Percentiles rank a stretch among this genome's conserved stretches.
Conservation (phyloP, 768 basidiomycete genomes). For the Phallus indusiatus region DNA sequence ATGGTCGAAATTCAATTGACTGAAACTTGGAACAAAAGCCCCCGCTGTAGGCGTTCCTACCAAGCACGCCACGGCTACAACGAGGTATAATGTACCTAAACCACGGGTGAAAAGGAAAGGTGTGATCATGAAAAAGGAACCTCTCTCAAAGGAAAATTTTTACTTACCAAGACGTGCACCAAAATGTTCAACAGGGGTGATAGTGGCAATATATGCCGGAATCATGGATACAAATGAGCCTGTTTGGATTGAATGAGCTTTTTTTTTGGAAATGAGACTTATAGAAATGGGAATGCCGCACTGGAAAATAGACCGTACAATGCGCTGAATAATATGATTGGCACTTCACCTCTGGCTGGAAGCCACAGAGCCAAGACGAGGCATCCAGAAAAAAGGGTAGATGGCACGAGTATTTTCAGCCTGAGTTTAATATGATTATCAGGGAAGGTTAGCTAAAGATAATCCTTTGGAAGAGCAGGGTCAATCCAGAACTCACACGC, state of each 20-base stretch:
- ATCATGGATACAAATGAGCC: slow-evolving; percentile 23
- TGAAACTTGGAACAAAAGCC: slow-evolving; percentile 18
- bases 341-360: slow-evolving; percentile 15
- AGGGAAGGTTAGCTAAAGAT: background rate
- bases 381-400: slow-evolving; percentile 17
- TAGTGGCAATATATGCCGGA: slow-evolving; percentile 23
- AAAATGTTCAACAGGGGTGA: slow-evolving; percentile 20
- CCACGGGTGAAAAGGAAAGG: too few relatives aligned
- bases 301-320: slow-evolving; percentile 25
- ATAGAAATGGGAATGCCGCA: slow-evolving; percentile 9
- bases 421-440: slow-evolving; percentile 10
- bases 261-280: background rate
- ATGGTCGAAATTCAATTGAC: slow-evolving; percentile 17
- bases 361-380: slow-evolving; percentile 22
- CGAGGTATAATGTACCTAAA: slow-evolving; percentile 21
- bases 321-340: slow-evolving; percentile 21
- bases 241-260: background rate
- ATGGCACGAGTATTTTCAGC: slow-evolving; percentile 20
- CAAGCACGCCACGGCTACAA: slow-evolving; percentile 22
- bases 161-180: slow-evolving; percentile 24
- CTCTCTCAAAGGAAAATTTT: background rate
- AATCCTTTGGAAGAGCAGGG: too few relatives aligned
- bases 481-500: slow-evolving; percentile 17
- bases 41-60: slow-evolving; percentile 26
- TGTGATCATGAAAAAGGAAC: background rate